Conservation (phyloP, 1,139 yeast genomes). For the Zygosaccharomyces pseudobailii region DNA sequence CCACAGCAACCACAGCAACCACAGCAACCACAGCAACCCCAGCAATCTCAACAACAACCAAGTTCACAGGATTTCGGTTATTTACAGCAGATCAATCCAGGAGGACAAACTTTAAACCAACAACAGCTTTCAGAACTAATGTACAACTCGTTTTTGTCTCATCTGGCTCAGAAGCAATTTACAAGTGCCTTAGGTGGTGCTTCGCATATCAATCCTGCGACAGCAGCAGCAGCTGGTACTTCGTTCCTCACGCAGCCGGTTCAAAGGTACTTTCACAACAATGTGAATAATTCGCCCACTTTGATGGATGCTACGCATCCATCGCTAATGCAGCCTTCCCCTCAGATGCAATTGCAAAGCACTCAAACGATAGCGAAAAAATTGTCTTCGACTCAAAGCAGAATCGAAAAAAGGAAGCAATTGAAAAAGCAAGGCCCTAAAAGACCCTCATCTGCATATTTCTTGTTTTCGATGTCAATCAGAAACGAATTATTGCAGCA, state of each 20-base stretch:
- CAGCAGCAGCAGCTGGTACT: constrained; percentile 15
- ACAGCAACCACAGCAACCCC: no score
- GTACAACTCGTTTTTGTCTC: constrained; percentile 28
- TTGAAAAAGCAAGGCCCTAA: constrained; percentile 36
- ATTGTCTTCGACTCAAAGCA: constrained; percentile 34
- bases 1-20: background rate
- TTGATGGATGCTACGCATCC: constrained; percentile 25
- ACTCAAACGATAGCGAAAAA: constrained; percentile 25
- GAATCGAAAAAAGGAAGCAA: constrained; percentile 34
- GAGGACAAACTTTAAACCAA: constrained; percentile 20
- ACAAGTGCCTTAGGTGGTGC: constrained; percentile 15
- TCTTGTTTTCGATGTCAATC: constrained; percentile 34
- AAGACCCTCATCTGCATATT: constrained; percentile 37
- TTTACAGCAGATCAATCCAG: constrained; percentile 14
- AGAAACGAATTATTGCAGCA: constrained; percentile 31
- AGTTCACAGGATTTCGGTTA: constrained; percentile 18
- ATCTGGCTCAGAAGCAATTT: constrained; percentile 26
- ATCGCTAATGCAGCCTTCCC: constrained; percentile 21
- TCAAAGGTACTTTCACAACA: constrained; percentile 27
- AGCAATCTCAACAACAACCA: background rate
- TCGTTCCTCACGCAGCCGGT: constrained; percentile 19
- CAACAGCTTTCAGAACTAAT: constrained; percentile 29
- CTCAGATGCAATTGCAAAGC: constrained; percentile 12
- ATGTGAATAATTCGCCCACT: constrained; percentile 17
- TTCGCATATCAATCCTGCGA: constrained; percentile 19